phyloP scores from a whole-genome alignment of 2,329 filamentous ascomycete genomes.

The Fusarium sp. region DNA sequence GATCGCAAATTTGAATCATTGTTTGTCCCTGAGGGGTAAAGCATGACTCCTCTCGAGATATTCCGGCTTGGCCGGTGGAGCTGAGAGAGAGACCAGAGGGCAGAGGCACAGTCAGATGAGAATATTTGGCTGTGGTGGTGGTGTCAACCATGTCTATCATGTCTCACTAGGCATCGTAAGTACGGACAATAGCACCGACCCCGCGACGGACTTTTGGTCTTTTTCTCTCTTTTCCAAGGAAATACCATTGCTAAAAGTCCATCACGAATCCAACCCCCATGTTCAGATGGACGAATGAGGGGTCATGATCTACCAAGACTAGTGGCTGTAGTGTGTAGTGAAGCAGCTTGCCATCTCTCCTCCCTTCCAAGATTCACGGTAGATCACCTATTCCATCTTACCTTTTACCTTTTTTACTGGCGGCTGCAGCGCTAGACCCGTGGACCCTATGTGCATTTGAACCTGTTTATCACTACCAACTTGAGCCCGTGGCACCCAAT shows the following conservation, averaged over 20 bases:
- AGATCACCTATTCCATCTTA: not conserved
- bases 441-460: slow-evolving; percentile 38
- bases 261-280: slow-evolving; percentile 17
- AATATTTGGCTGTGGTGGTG: slow-evolving; percentile 35
- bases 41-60: slow-evolving; percentile 43
- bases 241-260: slow-evolving; percentile 17
- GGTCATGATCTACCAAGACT: not conserved
- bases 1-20: slow-evolving; percentile 49
- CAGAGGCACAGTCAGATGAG: slow-evolving; percentile 48
- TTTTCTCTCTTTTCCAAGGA: not conserved
- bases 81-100: slow-evolving; percentile 15
- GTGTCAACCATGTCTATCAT: slow-evolving; percentile 48
- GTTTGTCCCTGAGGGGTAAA: slow-evolving; percentile 24
- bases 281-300: slow-evolving; percentile 20
- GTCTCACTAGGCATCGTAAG: slow-evolving; percentile 41
- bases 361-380: slow-evolving; percentile 18
- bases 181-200: slow-evolving; percentile 25
- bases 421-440: slow-evolving; percentile 37
- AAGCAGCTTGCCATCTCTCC: slow-evolving; percentile 15
- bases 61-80: slow-evolving; percentile 35
- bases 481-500: slow-evolving; percentile 26
- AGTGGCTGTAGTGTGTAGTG: not conserved
- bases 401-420: slow-evolving; percentile 29
- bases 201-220: slow-evolving; percentile 13
- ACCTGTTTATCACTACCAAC: slow-evolving; percentile 38